phyloP scores from a whole-genome alignment of 352 stramenopile species.

The Plasmopara muralis region DNA sequence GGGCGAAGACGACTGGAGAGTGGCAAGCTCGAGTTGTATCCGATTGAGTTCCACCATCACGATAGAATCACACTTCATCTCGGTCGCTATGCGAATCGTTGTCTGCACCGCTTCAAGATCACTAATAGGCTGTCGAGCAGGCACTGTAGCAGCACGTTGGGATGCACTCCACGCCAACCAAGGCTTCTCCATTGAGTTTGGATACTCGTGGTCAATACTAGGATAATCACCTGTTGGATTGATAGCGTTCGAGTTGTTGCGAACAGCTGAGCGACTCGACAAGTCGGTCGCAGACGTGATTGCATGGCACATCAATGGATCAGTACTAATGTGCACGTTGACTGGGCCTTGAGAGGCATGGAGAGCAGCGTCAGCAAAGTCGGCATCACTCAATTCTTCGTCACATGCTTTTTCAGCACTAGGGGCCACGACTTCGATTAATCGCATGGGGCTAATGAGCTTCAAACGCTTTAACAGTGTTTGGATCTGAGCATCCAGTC shows the following conservation, averaged over 20 bases:
- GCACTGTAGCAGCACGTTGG: slow-evolving; percentile 18
- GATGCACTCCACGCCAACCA: slow-evolving; percentile 45
- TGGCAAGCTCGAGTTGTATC: slow-evolving; percentile 40
- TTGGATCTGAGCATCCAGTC: slow-evolving; percentile 50
- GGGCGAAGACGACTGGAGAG: slow-evolving; percentile 8
- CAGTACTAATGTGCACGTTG: slow-evolving; percentile 25
- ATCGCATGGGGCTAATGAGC: slow-evolving; percentile 30
- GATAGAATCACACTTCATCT: slow-evolving; percentile 56
- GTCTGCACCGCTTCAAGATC: slow-evolving; percentile 57
- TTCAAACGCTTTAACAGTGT: slow-evolving; percentile 48
- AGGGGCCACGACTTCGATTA: slow-evolving; percentile 50
- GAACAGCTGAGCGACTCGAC: slow-evolving; percentile 7
- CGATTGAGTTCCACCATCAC: slow-evolving; percentile 53
- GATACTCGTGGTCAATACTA: slow-evolving; percentile 8
- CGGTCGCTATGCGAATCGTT: slow-evolving; percentile 48
- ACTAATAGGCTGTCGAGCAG: slow-evolving; percentile 23
- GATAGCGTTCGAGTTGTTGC: slow-evolving; percentile 3
- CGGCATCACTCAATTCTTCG: slow-evolving; percentile 50
- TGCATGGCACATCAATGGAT: slow-evolving; percentile 15
- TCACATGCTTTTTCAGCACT: slow-evolving; percentile 40
- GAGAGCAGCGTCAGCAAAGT: slow-evolving; percentile 61
- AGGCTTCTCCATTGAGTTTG: slow-evolving; percentile 26
- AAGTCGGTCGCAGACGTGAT: slow-evolving; percentile 5
- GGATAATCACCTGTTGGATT: slow-evolving; percentile 1
- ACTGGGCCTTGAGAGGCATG: slow-evolving; percentile 34